Evolutionary conservation across 345 rosid species (phyloP), one percentile per base, ranked within the genome.

Genomic region (Pelargonium nanum): DNA sequence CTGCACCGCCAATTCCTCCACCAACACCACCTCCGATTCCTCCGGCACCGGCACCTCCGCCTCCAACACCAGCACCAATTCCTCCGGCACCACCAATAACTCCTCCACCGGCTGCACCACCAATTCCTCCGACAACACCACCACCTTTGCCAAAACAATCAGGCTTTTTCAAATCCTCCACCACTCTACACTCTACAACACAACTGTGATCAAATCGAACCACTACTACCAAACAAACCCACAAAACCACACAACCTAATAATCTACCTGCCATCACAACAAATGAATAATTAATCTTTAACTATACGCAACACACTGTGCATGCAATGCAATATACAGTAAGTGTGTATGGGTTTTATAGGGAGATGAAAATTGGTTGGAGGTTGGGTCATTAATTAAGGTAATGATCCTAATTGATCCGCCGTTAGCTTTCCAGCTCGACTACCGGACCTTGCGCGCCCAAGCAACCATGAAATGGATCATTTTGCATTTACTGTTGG

Each of bases 71-170:
- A 28, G 7, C 32, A 28, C 32, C 32, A 28, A 28, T 28, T 28
- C 32, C 32, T 2, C 32, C 7, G 4, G 4, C 32, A 28, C 32
- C 32, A 28, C 32, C 32, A 28, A 28, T 7, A 2, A 28, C 32
- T 2, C 32, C 32, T 2, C 32, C 32, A 28, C 32, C 32, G 7
- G 7, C 32, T 2, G 4, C 32, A 28, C 4, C 7, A 3, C 32
- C 32, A 28, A 7, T 7, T 2, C 32, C 32, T 2, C 3, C 32
- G 3, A 28, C 32, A 28, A 3, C 32, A 28, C 32, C 32, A 28
- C 32, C 32, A 28, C 2, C 44, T 58, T 17, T 72, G 26, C 77
- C 72, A 66, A 63, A 53, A 53, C 69, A 67, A 22, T 61, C 61
- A 2, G 71, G 65, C 54, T 67, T 67, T 19, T 17, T 44, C 54